These are phyloP conservation scores for Fusarium protoensiforme DNA, from an alignment of 2,329 filamentous ascomycete species.

Conservation along the genomic window DNA sequence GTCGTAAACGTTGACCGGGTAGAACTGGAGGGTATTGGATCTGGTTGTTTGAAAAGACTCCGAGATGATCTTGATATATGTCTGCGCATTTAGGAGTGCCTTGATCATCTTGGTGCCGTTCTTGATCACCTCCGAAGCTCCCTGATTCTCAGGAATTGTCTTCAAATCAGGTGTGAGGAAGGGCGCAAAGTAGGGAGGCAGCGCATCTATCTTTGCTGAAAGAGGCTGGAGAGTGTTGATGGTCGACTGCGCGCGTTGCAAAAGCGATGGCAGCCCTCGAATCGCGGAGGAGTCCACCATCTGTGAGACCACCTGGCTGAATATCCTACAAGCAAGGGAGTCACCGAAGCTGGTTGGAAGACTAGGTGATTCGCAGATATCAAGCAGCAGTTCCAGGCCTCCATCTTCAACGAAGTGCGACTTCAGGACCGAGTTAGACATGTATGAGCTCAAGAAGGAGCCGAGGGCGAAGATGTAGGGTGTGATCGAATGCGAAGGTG, in stretches of 20 bases:
- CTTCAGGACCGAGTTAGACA: conserved; percentile 79
- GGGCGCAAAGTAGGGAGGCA: conserved; percentile 76
- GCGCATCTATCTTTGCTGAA: conserved; percentile 59
- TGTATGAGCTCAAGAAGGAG: conserved; percentile 80
- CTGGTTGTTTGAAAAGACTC: conserved; percentile 79
- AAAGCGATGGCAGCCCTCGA: conserved; percentile 82
- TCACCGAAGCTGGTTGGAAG: conserved; percentile 73
- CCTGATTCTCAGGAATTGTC: conserved; percentile 46
- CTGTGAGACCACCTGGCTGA: conserved; percentile 79
- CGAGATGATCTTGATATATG: conserved; percentile 78
- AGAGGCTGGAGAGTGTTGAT: conserved; percentile 76
- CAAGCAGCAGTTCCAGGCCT: conserved; percentile 84
- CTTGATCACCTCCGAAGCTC: conserved; percentile 55
- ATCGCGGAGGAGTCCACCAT: conserved; percentile 85
- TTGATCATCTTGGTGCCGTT: conserved; percentile 83
- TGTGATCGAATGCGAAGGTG: conserved; percentile 57
- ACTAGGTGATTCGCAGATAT: conserved; percentile 84
- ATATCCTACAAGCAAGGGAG: conserved; percentile 72
- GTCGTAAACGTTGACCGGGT: conserved; percentile 84
- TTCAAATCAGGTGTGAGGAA: conserved; percentile 64
- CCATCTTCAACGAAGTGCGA: conserved; percentile 79
- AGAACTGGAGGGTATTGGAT: conserved; percentile 73
- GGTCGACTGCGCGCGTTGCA: conserved; percentile 77
- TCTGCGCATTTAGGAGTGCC: conserved; percentile 80
- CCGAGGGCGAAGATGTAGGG: conserved; percentile 81